A percentile compares a stretch with the other conserved stretches of the same genome.
Conservation (phyloP, 2,329 filamentous ascomycete genomes). For the Penicillium sp. region DNA sequence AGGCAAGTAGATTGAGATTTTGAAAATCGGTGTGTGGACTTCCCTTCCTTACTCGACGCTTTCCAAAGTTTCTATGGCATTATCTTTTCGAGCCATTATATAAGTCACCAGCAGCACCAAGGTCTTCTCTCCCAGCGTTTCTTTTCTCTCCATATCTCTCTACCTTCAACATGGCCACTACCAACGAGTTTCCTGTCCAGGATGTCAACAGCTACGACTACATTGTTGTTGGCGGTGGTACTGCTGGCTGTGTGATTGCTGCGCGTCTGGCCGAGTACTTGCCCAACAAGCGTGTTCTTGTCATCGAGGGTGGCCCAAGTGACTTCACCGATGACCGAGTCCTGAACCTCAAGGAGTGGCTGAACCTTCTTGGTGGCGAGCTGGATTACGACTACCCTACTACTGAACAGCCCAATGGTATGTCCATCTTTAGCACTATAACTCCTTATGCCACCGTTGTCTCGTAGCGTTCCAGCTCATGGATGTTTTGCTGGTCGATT, state of each 20-base stretch:
- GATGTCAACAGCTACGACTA: conserved; percentile 75
- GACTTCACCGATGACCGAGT: conserved; percentile 88
- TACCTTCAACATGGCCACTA: conserved; percentile 58
- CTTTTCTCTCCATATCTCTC: neutral
- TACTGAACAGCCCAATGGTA: conserved; percentile 79
- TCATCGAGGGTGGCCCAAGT: conserved; percentile 86
- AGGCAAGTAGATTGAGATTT: conserved; percentile 6
- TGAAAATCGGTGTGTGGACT: neutral
- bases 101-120: neutral
- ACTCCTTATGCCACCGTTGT: neutral
- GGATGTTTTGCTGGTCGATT: neutral
- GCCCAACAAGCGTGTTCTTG: conserved; percentile 74
- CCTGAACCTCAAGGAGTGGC: conserved; percentile 82
- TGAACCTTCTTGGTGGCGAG: conserved; percentile 78
- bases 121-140: neutral
- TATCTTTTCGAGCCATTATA: neutral
- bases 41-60: neutral
- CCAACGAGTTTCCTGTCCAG: conserved; percentile 63
- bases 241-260: conserved; percentile 81
- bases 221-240: conserved; percentile 81
- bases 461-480: neutral
- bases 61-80: neutral
- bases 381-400: conserved; percentile 91
- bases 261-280: conserved; percentile 79
- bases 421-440: conserved; percentile 16